A percentile compares a stretch with the other conserved stretches of the same genome.
Evolutionary conservation across 257 asterid genomes (phyloP).

Genomic region (Penstemon davidsonii): DNA sequence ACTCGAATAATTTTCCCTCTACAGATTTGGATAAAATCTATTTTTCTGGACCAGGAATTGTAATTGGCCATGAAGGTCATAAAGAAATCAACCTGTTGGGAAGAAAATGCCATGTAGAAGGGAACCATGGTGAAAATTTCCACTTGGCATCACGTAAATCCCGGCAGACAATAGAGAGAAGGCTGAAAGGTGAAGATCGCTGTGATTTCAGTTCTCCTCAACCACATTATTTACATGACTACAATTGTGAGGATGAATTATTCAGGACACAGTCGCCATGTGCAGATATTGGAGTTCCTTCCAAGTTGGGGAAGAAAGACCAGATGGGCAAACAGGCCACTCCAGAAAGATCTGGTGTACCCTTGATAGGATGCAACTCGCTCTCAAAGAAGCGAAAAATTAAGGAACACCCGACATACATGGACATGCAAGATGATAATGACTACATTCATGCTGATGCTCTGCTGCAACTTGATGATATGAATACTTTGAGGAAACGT

Average conservation of each 20-base stretch:
- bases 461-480: slow-evolving; percentile 51
- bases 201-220: slow-evolving; percentile 51
- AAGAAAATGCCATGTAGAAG: slow-evolving; percentile 62
- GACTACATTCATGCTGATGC: slow-evolving; percentile 46
- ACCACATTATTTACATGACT: slow-evolving; percentile 46
- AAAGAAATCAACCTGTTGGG: slow-evolving; percentile 53
- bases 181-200: slow-evolving; percentile 52
- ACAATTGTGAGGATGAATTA: slow-evolving; percentile 55
- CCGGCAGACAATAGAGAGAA: slow-evolving; percentile 40
- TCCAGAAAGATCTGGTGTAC: slow-evolving; percentile 56
- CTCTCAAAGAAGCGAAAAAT: slow-evolving; percentile 68
- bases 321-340: slow-evolving; percentile 49
- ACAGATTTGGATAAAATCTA: slow-evolving; percentile 42
- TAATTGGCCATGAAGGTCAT: slow-evolving; percentile 42
- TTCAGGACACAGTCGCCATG: slow-evolving; percentile 52
- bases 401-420: slow-evolving; percentile 50
- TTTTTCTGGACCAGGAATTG: slow-evolving; percentile 49
- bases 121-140: slow-evolving; percentile 49
- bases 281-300: slow-evolving; percentile 51
- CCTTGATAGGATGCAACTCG: slow-evolving; percentile 68
- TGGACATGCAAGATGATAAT: slow-evolving; percentile 48
- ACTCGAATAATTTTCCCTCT: slow-evolving; percentile 43
- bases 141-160: slow-evolving; percentile 46
- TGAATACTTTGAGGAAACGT: slow-evolving; percentile 54
- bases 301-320: slow-evolving; percentile 67